Conservation (phyloP, 1,139 yeast genomes). For the Arxiozyma telluris region DNA sequence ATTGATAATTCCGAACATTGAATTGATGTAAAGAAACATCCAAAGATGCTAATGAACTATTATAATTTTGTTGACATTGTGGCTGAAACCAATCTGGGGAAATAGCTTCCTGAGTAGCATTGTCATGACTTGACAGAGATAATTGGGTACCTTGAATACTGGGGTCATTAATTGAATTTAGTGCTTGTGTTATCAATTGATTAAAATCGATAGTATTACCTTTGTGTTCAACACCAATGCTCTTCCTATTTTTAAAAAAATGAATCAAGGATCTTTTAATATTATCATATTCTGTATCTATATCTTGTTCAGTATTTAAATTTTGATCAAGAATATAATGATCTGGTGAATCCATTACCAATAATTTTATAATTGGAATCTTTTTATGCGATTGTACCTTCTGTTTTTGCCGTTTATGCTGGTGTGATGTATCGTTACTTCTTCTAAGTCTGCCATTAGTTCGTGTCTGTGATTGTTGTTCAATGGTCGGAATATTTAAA, state of each 20-base stretch:
- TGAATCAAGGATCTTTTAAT: slow-evolving; percentile 20
- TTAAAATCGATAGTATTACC: slow-evolving; percentile 1
- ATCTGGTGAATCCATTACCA: slow-evolving; percentile 36
- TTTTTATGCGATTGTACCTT: slow-evolving; percentile 3
- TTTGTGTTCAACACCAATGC: background rate
- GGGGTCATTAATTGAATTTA: background rate
- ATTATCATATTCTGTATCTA: slow-evolving; percentile 13
- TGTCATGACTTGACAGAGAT: background rate
- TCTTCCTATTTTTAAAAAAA: slow-evolving; percentile 18
- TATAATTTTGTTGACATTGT: slow-evolving; percentile 1
- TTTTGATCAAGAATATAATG: slow-evolving; percentile 27
- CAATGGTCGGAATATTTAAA: slow-evolving; percentile 27
- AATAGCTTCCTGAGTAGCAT: background rate
- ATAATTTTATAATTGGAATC: slow-evolving; percentile 36
- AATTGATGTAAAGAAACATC: slow-evolving; percentile 21
- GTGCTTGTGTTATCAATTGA: background rate
- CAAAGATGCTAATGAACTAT: background rate
- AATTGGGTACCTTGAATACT: background rate
- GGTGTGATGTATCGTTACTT: background rate
- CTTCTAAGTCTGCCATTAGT: background rate
- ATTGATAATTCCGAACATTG: slow-evolving; percentile 33
- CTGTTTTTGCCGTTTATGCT: background rate
- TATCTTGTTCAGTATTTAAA: slow-evolving; percentile 6
- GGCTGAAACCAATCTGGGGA: background rate
- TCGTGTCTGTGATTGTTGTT: background rate